A percentile compares a stretch with the other conserved stretches of the same genome.
These are phyloP conservation scores for Sclerotinia sclerotiorum DNA, from an alignment of 2,329 filamentous ascomycete species.

Conservation along the genomic window DNA sequence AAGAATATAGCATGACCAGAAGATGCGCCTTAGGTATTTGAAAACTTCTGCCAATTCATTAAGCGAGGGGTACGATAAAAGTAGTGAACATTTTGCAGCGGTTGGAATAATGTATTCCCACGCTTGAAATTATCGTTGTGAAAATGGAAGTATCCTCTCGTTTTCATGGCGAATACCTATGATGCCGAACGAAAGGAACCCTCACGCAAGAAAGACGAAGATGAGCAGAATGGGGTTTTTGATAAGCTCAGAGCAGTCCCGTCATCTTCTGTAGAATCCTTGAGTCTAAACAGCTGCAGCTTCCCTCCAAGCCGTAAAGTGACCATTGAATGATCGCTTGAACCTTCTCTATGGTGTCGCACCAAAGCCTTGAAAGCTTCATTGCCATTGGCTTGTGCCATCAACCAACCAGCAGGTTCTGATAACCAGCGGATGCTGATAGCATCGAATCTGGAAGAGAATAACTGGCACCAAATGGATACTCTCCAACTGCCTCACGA, in stretches of 20 bases:
- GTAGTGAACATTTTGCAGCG: constrained; percentile 51
- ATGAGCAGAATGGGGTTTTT: constrained; percentile 35
- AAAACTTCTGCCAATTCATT: constrained; percentile 44
- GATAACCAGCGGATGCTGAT: constrained; percentile 50
- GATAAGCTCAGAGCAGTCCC: constrained; percentile 38
- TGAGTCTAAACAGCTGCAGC: constrained; percentile 32
- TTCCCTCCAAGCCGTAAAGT: constrained; percentile 37
- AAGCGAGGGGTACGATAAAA: constrained; percentile 47
- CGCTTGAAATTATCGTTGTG: constrained; percentile 51
- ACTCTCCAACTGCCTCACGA: constrained; percentile 37
- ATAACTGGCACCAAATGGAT: constrained; percentile 41
- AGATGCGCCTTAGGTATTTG: constrained; percentile 52
- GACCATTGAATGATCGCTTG: constrained; percentile 33
- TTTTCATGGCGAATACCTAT: not conserved
- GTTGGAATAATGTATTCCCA: constrained; percentile 53
- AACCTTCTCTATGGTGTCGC: constrained; percentile 52
- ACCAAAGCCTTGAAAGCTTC: constrained; percentile 57
- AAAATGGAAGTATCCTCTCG: constrained; percentile 50
- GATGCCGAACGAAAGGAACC: not conserved
- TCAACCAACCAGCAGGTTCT: constrained; percentile 58
- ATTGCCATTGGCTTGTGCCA: constrained; percentile 55
- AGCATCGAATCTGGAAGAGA: constrained; percentile 31
- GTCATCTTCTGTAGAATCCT: constrained; percentile 39
- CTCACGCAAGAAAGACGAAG: constrained; percentile 40
- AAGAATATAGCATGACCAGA: constrained; percentile 56